Conservation (phyloP, 192 early-diverging fungal genomes). For the Gamsiella multidivaricata region DNA sequence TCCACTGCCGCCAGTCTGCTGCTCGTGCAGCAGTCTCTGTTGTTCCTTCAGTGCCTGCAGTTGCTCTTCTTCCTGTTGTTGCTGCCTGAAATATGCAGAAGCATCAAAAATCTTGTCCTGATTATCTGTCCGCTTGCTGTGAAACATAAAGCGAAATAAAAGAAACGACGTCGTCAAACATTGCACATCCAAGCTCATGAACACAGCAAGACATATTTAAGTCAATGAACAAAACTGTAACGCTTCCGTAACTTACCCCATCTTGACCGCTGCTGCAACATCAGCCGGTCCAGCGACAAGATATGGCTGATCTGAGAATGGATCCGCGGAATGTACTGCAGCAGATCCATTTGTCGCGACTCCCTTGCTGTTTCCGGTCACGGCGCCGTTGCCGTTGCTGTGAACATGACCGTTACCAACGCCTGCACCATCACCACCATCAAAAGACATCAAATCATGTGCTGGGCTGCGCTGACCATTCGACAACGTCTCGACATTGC, state of each 20-base stretch:
- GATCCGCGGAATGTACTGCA: constrained; percentile 9
- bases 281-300: constrained; percentile 26
- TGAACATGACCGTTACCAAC: constrained; percentile 17
- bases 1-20: constrained; percentile 16
- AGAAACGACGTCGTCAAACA: not conserved
- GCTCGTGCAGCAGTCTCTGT: constrained; percentile 34
- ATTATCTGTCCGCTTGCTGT: constrained; percentile 46
- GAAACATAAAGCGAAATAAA: not conserved
- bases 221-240: not conserved
- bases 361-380: constrained; percentile 24
- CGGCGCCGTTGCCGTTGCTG: constrained; percentile 14
- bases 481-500: not conserved
- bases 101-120: constrained; percentile 54
- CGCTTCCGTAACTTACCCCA: constrained; percentile 21
- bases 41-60: constrained; percentile 31
- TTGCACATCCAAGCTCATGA: no score
- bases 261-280: constrained; percentile 42
- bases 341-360: not conserved
- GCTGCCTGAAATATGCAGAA: constrained; percentile 43
- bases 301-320: constrained; percentile 34
- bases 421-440: not conserved
- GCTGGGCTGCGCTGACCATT: constrained; percentile 1
- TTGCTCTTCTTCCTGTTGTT: constrained; percentile 49
- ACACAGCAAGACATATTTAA: no score
- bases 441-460: constrained; percentile 36